These are phyloP conservation scores for Trichoderma citrinoviride DNA, from an alignment of 2,329 filamentous ascomycete species.

Conservation along the genomic window DNA sequence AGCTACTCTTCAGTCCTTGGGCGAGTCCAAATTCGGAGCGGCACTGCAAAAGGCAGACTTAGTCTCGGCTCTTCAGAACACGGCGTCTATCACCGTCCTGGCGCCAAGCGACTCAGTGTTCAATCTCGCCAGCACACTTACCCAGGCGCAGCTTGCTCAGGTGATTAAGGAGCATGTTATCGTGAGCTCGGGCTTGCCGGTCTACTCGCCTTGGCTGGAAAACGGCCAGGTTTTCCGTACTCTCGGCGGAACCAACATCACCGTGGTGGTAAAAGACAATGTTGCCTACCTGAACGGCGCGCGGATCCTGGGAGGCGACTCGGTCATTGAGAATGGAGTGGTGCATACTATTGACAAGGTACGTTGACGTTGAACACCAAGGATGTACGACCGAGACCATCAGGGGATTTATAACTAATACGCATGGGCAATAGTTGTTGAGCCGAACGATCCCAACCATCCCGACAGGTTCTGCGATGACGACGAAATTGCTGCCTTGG, in stretches of 20 bases:
- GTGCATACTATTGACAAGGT: conserved; percentile 5
- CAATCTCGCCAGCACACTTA: background rate
- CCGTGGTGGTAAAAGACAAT: background rate
- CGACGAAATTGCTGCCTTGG: too few species aligned
- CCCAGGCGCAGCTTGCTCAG: background rate
- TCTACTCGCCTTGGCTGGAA: background rate
- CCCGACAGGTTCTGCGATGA: too few species aligned
- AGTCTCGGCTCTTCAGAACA: background rate
- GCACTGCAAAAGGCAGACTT: background rate
- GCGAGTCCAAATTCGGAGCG: background rate
- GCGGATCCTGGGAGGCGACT: background rate
- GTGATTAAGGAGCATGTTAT: background rate
- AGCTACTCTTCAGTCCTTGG: background rate
- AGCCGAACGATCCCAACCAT: too few species aligned
- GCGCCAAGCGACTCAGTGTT: background rate
- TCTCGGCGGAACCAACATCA: background rate
- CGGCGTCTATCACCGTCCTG: background rate
- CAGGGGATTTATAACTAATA: too few species aligned
- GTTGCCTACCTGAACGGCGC: background rate
- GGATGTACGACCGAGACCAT: too few species aligned
- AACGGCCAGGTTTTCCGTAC: background rate
- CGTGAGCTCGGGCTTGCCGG: background rate
- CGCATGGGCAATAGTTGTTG: too few species aligned
- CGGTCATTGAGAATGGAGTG: background rate
- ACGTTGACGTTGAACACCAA: background rate